These are phyloP conservation scores for Adiantum capillusveneris DNA, from an alignment of 75 land plant species.

Conservation along the genomic window DNA sequence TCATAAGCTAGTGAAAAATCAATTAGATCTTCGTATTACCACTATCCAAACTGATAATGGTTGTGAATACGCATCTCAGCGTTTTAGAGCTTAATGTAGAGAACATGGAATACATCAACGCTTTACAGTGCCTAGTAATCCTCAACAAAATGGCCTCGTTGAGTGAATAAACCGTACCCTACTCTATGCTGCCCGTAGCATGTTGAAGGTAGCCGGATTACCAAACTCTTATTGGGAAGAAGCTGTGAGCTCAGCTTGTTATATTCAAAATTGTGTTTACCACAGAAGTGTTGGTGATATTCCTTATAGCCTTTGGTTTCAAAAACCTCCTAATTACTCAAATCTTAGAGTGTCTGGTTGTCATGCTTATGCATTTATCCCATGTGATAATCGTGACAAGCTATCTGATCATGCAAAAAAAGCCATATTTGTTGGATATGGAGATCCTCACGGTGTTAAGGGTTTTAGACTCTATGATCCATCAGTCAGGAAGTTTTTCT, in stretches of 20 bases:
- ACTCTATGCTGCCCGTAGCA: constrained; percentile 2
- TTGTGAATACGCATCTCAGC: not conserved
- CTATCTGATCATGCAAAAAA: not conserved
- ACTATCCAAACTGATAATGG: not conserved
- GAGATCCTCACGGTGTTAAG: not conserved
- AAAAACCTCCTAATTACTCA: not conserved
- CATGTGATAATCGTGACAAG: not conserved
- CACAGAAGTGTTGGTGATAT: not conserved
- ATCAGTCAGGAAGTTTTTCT: not conserved
- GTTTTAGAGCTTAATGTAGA: not conserved
- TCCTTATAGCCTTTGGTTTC: constrained; percentile 6
- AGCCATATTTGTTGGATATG: no score
- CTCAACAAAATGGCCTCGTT: constrained; percentile 6
- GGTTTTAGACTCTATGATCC: not conserved
- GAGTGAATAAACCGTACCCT: constrained; percentile 4
- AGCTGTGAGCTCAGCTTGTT: constrained; percentile 5
- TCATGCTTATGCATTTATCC: not conserved
- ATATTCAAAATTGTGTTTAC: constrained; percentile 7
- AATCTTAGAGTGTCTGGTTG: not conserved
- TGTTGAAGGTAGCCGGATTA: constrained; percentile 5
- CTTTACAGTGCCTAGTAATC: not conserved
- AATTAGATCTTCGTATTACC: not conserved
- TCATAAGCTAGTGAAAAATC: not conserved
- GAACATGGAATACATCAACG: not conserved
- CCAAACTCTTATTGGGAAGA: constrained; percentile 14